Conservation (phyloP, 2,329 filamentous ascomycete species). For the Metarhizium humberi region DNA sequence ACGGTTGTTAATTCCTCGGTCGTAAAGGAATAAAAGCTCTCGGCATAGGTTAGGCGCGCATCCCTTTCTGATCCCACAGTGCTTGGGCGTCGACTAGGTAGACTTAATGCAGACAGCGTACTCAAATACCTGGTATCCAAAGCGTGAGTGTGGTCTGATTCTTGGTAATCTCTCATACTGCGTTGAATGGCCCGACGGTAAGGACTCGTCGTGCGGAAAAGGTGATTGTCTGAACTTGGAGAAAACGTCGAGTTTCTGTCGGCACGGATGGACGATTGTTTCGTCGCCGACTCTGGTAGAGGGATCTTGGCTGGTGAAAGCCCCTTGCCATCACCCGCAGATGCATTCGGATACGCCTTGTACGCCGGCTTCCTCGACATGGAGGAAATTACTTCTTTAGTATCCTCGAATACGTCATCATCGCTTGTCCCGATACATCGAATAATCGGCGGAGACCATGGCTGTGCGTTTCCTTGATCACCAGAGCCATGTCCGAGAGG, state of each 20-base stretch:
- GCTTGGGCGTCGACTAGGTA: constrained; percentile 31
- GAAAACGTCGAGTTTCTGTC: constrained; percentile 41
- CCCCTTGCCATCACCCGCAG: constrained; percentile 6
- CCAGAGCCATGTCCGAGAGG: constrained; percentile 10
- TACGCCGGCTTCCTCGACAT: not conserved
- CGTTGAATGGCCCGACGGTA: constrained; percentile 43
- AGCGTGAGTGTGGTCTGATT: constrained; percentile 13
- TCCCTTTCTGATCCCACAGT: constrained; percentile 29
- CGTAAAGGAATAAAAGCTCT: constrained; percentile 38
- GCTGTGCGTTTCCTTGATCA: constrained; percentile 5
- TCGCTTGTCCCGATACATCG: constrained; percentile 23
- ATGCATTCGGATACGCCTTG: constrained; percentile 6
- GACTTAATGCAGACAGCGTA: constrained; percentile 29
- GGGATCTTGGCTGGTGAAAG: constrained; percentile 5
- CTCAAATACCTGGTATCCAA: constrained; percentile 27
- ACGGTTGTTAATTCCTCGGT: constrained; percentile 13
- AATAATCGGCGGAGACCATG: constrained; percentile 20
- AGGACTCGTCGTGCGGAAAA: constrained; percentile 46
- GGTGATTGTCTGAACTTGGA: constrained; percentile 38
- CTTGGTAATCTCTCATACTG: constrained; percentile 30
- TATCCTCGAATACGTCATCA: constrained; percentile 21
- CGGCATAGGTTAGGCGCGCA: constrained; percentile 28
- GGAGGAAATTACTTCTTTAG: not conserved
- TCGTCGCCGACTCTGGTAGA: not conserved
- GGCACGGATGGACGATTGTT: constrained; percentile 21